Conservation (phyloP, 129 eudicot species). For the Flaveria sonorensis region DNA sequence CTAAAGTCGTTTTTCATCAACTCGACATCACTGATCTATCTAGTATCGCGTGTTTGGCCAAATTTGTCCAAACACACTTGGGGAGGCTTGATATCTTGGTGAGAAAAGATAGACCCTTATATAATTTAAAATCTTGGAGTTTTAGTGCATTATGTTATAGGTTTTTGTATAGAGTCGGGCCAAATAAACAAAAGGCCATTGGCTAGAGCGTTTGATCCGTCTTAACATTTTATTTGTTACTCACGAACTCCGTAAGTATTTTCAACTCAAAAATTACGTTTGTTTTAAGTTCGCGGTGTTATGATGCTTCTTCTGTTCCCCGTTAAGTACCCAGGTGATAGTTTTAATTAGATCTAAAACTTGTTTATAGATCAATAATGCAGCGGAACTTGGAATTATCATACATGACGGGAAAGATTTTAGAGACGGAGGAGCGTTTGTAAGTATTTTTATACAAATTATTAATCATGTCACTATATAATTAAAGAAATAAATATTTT, state of each 20-base stretch:
- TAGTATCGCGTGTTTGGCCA: background rate
- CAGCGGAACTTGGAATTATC: conserved; percentile 11
- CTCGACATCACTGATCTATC: background rate
- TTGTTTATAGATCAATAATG: background rate
- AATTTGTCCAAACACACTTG: background rate
- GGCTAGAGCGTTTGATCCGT: too few species aligned
- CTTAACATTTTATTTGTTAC: too few species aligned
- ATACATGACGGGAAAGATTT: conserved; percentile 2
- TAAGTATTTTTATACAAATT: background rate
- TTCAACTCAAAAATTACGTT: too few species aligned
- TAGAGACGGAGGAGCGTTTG: conserved; percentile 18
- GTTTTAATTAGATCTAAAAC: background rate
- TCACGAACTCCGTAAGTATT: too few species aligned
- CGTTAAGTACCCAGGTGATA: too few species aligned
- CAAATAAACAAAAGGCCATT: too few species aligned
- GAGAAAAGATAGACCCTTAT: background rate
- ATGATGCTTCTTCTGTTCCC: too few species aligned
- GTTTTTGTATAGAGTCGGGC: too few species aligned
- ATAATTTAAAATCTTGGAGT: background rate
- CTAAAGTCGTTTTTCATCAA: conserved; percentile 16
- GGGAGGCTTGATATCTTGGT: background rate
- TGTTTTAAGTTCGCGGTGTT: too few species aligned
- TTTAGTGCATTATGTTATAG: background rate
- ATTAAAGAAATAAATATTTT: too few species aligned
- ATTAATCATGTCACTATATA: too few species aligned